Evolutionary conservation across 441 rosid species (phyloP), one percentile per base, ranked within the genome.

Genomic region (Gossypium lobatum): DNA sequence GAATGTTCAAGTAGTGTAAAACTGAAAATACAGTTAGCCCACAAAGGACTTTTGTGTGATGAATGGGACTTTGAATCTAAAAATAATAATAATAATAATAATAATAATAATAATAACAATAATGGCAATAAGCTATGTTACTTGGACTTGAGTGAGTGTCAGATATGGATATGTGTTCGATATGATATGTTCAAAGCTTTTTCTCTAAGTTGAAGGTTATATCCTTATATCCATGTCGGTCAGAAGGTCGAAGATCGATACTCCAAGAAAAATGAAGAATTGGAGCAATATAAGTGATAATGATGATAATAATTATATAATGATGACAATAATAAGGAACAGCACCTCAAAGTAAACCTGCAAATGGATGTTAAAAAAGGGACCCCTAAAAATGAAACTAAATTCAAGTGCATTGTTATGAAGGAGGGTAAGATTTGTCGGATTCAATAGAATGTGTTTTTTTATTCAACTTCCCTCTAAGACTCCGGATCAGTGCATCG

Each of bases 401-500:
- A 3, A 17, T n/a, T 73, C 7, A 50, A 31, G 21, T 17, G 63
- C 75, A 73, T 23, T 55, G 42, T 76, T 78, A 86, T 73, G 88
- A 83, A 7, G 88, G 87, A 57, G 88, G 87, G 23, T 57, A 7
- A 8, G 10, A 11, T 7, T 8, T 25, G 3, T 57, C 21, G 28
- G 23, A 6, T 21, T 57, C 69, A 6, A 79, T 11, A 57, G 84
- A 64, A 13, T 90, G 78, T 70, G 85, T 83, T 85, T 86, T 95
- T 84, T 86, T 93, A 20, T 93, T 85, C 75, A 95, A 83, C 87
- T 45, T 91, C 46, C 87, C 91, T 86, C 78, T 83, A 76, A 91
- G 81, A n/a, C 77, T 86, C 75, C 99, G 88, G 80, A 96, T 96
- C 84, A 88, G 88, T 0, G 99, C 99, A 59, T 96, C 98, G 2